These are phyloP conservation scores for Eucalyptus regnans DNA, from an alignment of 345 rosid genomes.

Conservation along the genomic window DNA sequence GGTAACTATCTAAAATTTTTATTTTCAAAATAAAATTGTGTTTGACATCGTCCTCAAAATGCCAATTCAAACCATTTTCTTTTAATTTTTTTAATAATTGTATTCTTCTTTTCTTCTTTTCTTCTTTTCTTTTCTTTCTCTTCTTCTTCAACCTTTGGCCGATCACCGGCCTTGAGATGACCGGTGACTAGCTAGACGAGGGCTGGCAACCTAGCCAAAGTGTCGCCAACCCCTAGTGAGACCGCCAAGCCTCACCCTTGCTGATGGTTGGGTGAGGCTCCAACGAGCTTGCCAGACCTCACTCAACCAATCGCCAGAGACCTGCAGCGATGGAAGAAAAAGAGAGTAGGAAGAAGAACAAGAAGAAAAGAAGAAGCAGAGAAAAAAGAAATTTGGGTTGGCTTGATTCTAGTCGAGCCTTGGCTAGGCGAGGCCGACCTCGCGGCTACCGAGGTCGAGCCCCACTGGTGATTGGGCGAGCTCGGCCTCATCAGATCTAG, in stretches of 20 bases:
- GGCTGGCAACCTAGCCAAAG: accelerated
- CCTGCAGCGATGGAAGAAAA: accelerated
- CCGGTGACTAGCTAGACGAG: accelerated
- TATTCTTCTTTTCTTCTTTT: too few relatives aligned
- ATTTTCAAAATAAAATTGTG: accelerated
- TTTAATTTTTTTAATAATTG: too few relatives aligned
- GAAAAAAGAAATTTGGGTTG: too few relatives aligned
- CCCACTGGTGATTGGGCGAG: accelerated
- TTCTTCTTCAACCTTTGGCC: too few relatives aligned
- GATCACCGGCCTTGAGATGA: accelerated
- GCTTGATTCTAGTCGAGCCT: too few relatives aligned
- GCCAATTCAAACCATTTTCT: accelerated
- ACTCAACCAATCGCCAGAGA: accelerated
- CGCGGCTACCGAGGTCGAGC: accelerated
- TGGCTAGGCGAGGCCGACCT: accelerated
- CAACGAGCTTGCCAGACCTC: accelerated
- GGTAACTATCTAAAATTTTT: accelerated
- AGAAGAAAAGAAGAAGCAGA: too few relatives aligned
- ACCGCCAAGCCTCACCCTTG: accelerated
- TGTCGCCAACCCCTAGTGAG: accelerated
- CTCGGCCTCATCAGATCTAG: accelerated
- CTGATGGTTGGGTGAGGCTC: too few relatives aligned
- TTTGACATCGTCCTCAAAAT: accelerated
- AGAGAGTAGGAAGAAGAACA: too few relatives aligned
- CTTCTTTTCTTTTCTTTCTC: too few relatives aligned